These are phyloP conservation scores for Rhododendron kiyosumense DNA, from an alignment of 148 eudicot genomes.

Conservation along the genomic window DNA sequence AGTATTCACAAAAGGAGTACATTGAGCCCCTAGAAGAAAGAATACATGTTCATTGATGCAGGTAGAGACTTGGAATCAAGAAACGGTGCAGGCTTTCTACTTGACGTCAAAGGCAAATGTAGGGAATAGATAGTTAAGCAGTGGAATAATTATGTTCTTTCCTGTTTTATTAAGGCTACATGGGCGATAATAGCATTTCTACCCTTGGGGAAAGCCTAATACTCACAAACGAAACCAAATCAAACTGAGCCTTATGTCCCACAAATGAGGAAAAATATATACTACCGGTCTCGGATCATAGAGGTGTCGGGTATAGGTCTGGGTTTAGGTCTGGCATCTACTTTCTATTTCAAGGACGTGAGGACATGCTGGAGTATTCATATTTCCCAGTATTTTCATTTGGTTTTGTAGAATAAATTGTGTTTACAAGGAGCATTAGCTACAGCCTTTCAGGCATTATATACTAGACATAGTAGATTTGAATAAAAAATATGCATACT, in stretches of 20 bases:
- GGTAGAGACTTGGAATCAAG: neutral
- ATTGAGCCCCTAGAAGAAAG: neutral
- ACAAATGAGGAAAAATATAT: neutral
- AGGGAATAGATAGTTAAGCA: neutral
- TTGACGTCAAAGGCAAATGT: neutral
- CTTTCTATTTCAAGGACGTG: neutral
- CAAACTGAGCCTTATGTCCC: too few species aligned
- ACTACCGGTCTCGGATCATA: neutral
- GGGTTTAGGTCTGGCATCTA: neutral
- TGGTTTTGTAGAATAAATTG: neutral
- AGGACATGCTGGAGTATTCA: neutral
- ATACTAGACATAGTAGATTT: neutral
- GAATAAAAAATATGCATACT: neutral
- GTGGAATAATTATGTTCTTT: neutral
- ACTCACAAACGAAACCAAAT: neutral
- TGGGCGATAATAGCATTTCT: neutral
- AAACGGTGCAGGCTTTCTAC: neutral
- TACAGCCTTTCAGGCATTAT: neutral
- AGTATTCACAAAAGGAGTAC: neutral
- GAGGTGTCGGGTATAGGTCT: neutral
- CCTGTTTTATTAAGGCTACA: neutral
- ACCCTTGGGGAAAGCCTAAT: neutral
- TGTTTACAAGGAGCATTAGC: neutral
- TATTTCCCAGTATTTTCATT: neutral
- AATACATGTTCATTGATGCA: neutral